These are phyloP conservation scores for Phytophthora agathidicida DNA, from an alignment of 352 stramenopile genomes.

Conservation along the genomic window DNA sequence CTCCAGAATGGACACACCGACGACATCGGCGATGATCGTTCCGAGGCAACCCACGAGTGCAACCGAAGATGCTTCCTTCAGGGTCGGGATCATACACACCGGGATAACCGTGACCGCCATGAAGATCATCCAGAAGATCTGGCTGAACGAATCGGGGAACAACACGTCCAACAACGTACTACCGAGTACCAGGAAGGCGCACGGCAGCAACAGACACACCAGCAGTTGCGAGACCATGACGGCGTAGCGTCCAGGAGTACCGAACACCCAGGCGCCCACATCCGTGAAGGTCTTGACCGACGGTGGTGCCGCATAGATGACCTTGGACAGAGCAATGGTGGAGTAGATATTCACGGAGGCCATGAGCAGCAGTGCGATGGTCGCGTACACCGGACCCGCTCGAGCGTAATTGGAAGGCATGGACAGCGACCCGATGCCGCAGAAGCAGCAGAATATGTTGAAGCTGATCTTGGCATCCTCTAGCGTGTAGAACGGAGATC, in stretches of 20 bases:
- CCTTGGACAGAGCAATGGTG: conserved; percentile 47
- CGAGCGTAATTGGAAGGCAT: conserved; percentile 74
- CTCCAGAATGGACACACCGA: conserved; percentile 37
- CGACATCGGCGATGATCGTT: conserved; percentile 37
- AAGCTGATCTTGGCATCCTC: conserved; percentile 68
- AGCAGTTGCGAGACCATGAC: conserved; percentile 52
- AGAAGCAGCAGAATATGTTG: conserved; percentile 73
- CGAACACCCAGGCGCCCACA: conserved; percentile 51
- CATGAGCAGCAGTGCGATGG: conserved; percentile 63
- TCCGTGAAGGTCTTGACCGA: conserved; percentile 56
- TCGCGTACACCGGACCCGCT: conserved; percentile 49
- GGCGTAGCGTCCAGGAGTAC: conserved; percentile 41
- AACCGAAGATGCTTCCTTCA: conserved; percentile 33
- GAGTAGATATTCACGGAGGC: conserved; percentile 70
- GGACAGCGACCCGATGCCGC: conserved; percentile 67
- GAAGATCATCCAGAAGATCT: conserved; percentile 46
- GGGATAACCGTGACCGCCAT: conserved; percentile 42
- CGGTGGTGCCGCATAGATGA: conserved; percentile 39
- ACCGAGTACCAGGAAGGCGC: conserved; percentile 57
- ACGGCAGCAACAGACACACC: conserved; percentile 53
- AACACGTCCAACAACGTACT: conserved; percentile 52
- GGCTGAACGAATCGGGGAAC: conserved; percentile 55
- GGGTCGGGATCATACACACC: conserved; percentile 38
- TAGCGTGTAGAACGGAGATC: conserved; percentile 43
- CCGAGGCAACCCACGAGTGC: conserved; percentile 36